These are phyloP conservation scores for Aspergillus sp. DNA, from an alignment of 2,329 filamentous ascomycete species.

Conservation along the genomic window DNA sequence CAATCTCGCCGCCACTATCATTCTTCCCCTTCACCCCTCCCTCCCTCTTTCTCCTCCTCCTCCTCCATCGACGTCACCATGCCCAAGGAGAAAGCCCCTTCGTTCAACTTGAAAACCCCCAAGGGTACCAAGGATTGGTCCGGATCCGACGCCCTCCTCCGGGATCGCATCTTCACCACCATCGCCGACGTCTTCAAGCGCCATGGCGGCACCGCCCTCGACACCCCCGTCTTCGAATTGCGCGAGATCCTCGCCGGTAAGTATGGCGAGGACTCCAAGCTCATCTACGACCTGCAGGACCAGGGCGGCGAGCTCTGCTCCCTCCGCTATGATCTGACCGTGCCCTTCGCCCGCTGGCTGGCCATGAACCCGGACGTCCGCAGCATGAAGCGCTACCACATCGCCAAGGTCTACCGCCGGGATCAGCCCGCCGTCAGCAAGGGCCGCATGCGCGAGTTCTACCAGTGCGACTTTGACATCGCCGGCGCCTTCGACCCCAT, in stretches of 20 bases:
- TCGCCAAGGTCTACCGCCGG: constrained; percentile 84
- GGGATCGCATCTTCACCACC: constrained; percentile 74
- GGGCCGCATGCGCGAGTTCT: constrained; percentile 92
- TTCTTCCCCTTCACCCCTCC: not conserved
- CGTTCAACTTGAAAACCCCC: constrained; percentile 76
- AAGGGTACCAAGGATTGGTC: constrained; percentile 91
- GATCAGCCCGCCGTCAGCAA: constrained; percentile 86
- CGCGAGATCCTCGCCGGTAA: constrained; percentile 84
- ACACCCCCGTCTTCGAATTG: constrained; percentile 82
- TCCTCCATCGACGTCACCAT: not conserved
- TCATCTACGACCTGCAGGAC: constrained; percentile 87
- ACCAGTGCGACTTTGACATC: constrained; percentile 97
- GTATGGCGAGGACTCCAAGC: constrained; percentile 88
- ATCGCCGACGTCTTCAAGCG: constrained; percentile 80
- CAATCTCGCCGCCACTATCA: not conserved
- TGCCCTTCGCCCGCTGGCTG: constrained; percentile 87
- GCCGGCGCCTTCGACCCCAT: constrained; percentile 83
- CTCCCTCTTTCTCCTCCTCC: not conserved
- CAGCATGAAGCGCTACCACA: constrained; percentile 90
- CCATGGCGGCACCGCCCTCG: constrained; percentile 75
- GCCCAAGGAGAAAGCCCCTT: not conserved
- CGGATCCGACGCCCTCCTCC: constrained; percentile 74
- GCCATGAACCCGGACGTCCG: constrained; percentile 84
- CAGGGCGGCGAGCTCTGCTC: constrained; percentile 85
- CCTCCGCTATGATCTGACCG: constrained; percentile 82